Evolutionary conservation across 495 filamentous ascomycete genomes (phyloP).

Genomic region (Penicillium subrubescens): DNA sequence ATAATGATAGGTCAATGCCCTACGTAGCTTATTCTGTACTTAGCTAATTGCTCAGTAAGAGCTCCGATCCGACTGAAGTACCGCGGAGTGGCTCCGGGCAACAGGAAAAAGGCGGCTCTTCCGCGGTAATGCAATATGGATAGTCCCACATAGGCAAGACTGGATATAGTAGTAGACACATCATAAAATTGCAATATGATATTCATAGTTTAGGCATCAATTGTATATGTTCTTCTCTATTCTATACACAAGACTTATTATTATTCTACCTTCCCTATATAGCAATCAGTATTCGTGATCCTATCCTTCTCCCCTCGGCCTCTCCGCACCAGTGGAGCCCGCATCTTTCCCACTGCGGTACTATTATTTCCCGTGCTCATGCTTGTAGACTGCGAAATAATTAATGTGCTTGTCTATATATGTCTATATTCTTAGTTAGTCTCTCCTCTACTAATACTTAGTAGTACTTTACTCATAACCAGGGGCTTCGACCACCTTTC

Average conservation of each 20-base stretch:
- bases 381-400: background rate
- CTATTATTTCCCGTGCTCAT: background rate
- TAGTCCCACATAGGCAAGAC: too few relatives aligned
- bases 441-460: background rate
- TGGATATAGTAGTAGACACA: background rate
- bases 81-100: background rate
- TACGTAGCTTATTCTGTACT: background rate
- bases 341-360: background rate
- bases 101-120: background rate
- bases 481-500: background rate
- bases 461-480: background rate
- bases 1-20: background rate
- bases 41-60: background rate
- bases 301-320: background rate
- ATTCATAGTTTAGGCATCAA: background rate
- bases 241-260: too few relatives aligned
- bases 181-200: background rate
- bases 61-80: background rate
- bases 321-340: conserved; percentile 22
- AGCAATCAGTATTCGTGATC: background rate
- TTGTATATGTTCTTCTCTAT: background rate
- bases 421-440: background rate
- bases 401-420: background rate
- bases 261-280: background rate
- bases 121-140: background rate